These are phyloP conservation scores for Hemileccinum rubropunctum DNA, from an alignment of 768 basidiomycete genomes.

Conservation along the genomic window DNA sequence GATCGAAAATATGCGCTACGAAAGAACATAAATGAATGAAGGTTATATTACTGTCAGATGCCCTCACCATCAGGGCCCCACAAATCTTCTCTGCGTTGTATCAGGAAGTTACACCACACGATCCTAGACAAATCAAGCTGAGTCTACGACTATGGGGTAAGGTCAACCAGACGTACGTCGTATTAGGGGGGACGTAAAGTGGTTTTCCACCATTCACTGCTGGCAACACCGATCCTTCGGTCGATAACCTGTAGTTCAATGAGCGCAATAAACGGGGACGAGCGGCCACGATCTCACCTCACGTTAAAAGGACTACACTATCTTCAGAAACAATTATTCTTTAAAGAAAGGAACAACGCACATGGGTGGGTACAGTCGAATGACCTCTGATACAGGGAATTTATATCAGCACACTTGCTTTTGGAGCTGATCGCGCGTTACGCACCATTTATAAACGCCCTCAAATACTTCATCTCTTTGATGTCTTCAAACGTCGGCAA, in stretches of 20 bases:
- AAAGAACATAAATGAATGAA: neutral
- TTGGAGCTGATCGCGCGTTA: neutral
- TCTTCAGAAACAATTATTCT: neutral
- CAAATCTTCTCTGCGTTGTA: no score
- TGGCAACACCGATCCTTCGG: conserved; percentile 21
- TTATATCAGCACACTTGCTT: neutral
- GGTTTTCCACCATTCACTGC: conserved; percentile 38
- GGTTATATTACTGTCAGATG: no score
- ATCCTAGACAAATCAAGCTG: neutral
- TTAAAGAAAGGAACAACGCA: conserved; percentile 5
- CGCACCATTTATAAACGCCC: conserved; percentile 64
- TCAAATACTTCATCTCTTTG: conserved; percentile 59
- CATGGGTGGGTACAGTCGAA: conserved; percentile 32
- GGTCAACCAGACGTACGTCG: conserved; percentile 17
- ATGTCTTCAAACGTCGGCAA: conserved; percentile 56
- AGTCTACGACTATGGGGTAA: neutral
- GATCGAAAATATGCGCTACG: conserved; percentile 50
- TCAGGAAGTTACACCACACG: conserved; percentile 26
- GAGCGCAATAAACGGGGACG: neutral
- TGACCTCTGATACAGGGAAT: conserved; percentile 22
- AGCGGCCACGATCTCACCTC: conserved; percentile 10
- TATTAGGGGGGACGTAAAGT: conserved; percentile 48
- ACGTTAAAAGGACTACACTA: conserved; percentile 20
- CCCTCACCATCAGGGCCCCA: no score
- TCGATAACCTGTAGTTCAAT: conserved; percentile 9